These are phyloP conservation scores for Solanum pennellii DNA, from an alignment of 257 asterid genomes.

Conservation along the genomic window DNA sequence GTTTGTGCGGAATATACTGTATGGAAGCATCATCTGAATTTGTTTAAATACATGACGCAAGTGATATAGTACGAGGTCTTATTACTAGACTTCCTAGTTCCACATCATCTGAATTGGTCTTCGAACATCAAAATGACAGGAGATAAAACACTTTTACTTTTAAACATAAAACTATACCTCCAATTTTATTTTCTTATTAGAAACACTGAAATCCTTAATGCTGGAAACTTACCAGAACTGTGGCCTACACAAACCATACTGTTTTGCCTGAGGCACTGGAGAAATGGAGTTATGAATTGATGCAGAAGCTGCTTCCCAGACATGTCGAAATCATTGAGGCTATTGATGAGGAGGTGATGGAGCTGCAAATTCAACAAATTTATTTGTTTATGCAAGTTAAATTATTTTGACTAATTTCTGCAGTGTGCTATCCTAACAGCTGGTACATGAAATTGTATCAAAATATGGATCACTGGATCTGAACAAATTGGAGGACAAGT, in stretches of 20 bases:
- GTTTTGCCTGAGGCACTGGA: constrained; percentile 91
- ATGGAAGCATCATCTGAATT: neutral
- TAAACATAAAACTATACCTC: neutral
- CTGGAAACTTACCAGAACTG: constrained; percentile 46
- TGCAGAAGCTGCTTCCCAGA: constrained; percentile 77
- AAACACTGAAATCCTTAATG: constrained; percentile 8
- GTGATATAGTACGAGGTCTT: neutral
- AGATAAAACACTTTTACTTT: neutral
- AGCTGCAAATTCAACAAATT: neutral
- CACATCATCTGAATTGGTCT: neutral
- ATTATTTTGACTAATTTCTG: constrained; percentile 10
- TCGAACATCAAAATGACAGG: neutral
- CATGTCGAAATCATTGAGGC: constrained; percentile 75
- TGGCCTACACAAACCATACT: constrained; percentile 86
- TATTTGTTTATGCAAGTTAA: constrained; percentile 1
- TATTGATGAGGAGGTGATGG: constrained; percentile 68
- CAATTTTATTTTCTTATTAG: neutral
- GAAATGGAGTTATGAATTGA: constrained; percentile 76
- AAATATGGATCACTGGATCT: constrained; percentile 45
- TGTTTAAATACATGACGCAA: neutral
- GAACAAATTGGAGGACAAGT: constrained; percentile 43
- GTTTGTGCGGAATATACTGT: neutral
- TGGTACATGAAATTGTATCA: constrained; percentile 50
- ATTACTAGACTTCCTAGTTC: neutral
- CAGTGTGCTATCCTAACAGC: constrained; percentile 28